A percentile compares a stretch with the other conserved stretches of the same genome.
These are phyloP conservation scores for Populus tremula DNA, from an alignment of 345 rosid species.

Conservation along the genomic window DNA sequence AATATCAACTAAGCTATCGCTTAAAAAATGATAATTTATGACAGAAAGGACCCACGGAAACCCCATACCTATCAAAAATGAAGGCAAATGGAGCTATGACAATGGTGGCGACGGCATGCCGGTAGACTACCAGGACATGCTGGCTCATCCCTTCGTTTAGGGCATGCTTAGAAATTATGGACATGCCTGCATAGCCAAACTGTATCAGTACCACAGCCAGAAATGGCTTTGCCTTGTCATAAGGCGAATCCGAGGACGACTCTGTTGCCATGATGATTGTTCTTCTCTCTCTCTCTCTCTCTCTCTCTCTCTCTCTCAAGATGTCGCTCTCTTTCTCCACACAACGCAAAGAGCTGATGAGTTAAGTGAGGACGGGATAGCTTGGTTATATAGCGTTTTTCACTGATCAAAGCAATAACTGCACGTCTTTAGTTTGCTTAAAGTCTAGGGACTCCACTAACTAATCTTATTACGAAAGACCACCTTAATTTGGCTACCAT, in stretches of 20 bases:
- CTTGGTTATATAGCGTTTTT: not conserved
- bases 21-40: not conserved
- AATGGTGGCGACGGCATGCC: slow-evolving; percentile 59
- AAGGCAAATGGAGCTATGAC: slow-evolving; percentile 74
- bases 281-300: not conserved
- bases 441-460: slow-evolving; percentile 39
- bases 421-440: slow-evolving; percentile 16
- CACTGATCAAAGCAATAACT: not conserved
- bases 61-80: slow-evolving; percentile 50
- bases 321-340: not conserved
- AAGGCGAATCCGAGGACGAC: not conserved
- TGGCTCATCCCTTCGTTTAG: slow-evolving; percentile 60
- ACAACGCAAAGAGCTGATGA: not conserved
- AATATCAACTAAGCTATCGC: not conserved
- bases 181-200: slow-evolving; percentile 55
- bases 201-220: slow-evolving; percentile 53
- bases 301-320: not conserved
- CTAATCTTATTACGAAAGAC: not conserved
- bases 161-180: slow-evolving; percentile 52
- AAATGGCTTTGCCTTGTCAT: slow-evolving; percentile 41
- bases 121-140: slow-evolving; percentile 62
- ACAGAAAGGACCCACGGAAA: not conserved
- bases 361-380: not conserved
- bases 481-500: not conserved
- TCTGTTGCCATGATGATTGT: not conserved